phyloP scores from a whole-genome alignment of 371 early-diverging fungal genomes.

The Mortierella sp. region DNA sequence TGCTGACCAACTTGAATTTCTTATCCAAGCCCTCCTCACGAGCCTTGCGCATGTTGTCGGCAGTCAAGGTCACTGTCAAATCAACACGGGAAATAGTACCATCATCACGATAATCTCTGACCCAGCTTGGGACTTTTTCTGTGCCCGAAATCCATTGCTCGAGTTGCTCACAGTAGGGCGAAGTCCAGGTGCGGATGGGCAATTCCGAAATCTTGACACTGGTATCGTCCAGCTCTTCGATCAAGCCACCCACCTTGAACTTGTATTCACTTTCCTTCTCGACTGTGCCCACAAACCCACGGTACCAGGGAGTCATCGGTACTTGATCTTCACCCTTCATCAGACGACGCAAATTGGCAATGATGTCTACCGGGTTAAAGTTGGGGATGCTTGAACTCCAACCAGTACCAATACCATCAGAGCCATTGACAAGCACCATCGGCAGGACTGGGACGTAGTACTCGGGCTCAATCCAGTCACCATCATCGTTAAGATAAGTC shows the following conservation, averaged over 20 bases:
- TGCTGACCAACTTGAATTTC: constrained; percentile 82
- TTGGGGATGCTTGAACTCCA: constrained; percentile 89
- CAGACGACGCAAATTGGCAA: constrained; percentile 87
- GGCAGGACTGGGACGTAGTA: constrained; percentile 99
- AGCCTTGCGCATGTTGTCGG: constrained; percentile 74
- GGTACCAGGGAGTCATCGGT: constrained; percentile 97
- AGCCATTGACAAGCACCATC: constrained; percentile 97
- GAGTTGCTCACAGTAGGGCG: constrained; percentile 92
- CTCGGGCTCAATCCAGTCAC: constrained; percentile 94
- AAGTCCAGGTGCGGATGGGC: constrained; percentile 97
- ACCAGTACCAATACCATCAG: constrained; percentile 99
- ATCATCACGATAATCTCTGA: constrained; percentile 83
- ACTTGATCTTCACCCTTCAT: constrained; percentile 82
- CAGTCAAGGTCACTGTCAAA: constrained; percentile 84
- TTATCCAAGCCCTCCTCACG: constrained; percentile 85
- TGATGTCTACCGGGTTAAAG: constrained; percentile 95
- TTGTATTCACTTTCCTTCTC: constrained; percentile 63
- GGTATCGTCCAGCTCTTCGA: constrained; percentile 76
- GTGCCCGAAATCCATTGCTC: constrained; percentile 75
- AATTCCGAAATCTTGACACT: constrained; percentile 94
- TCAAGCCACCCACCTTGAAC: constrained; percentile 82
- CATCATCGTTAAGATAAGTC: constrained; percentile 95
- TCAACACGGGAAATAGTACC: constrained; percentile 86
- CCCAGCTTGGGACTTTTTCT: constrained; percentile 69
- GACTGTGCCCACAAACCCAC: constrained; percentile 91